These are phyloP conservation scores for Alternaria dauci DNA, from an alignment of 2,329 filamentous ascomycete species.

Conservation along the genomic window DNA sequence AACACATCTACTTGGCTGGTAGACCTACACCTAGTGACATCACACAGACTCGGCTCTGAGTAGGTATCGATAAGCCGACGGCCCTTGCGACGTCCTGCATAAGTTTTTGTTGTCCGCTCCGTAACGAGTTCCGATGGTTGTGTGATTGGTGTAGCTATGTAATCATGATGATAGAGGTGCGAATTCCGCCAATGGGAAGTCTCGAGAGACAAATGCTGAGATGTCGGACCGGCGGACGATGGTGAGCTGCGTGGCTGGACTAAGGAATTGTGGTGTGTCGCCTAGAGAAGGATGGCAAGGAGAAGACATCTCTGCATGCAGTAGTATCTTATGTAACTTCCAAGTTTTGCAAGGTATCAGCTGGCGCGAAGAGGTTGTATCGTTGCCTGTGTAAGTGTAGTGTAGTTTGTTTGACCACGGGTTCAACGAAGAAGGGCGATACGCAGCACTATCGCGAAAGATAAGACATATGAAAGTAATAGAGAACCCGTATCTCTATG, in stretches of 20 bases:
- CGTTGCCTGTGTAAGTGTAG: rapidly evolving
- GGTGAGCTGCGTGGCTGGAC: neutral
- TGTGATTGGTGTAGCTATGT: conserved; percentile 18
- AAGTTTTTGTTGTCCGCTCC: conserved; percentile 2
- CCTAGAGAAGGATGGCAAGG: neutral
- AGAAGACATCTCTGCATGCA: neutral
- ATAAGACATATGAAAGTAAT: neutral
- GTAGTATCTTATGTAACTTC: conserved; percentile 5
- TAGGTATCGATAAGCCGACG: conserved; percentile 22
- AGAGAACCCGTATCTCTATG: neutral
- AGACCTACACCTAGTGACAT: conserved; percentile 14
- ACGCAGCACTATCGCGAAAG: neutral
- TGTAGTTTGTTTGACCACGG: neutral
- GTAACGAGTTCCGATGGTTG: conserved; percentile 3
- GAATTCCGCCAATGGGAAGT: conserved; percentile 11
- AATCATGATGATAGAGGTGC: conserved; percentile 5
- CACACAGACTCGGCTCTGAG: conserved; percentile 4
- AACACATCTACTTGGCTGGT: conserved; percentile 3
- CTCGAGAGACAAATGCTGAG: neutral
- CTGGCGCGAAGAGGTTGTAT: neutral
- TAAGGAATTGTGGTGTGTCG: conserved; percentile 2
- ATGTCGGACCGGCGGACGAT: conserved; percentile 1
- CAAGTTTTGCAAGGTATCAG: neutral
- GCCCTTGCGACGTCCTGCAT: conserved; percentile 11
- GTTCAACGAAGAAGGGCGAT: neutral